phyloP scores from a whole-genome alignment of 1,139 yeast species.

The Yamadazyma triangularis region DNA sequence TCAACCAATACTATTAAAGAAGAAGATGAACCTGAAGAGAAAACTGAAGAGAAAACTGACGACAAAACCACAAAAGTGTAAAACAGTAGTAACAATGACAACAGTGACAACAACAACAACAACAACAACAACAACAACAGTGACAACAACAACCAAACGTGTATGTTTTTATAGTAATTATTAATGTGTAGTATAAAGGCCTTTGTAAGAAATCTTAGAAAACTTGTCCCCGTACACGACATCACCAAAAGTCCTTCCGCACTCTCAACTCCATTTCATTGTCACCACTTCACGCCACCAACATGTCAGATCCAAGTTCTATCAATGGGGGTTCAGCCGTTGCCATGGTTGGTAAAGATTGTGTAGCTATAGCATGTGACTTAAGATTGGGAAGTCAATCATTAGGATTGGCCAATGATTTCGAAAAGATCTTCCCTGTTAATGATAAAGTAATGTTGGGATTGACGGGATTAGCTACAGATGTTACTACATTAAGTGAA shows the following conservation, averaged over 20 bases:
- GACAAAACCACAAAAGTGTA: no score
- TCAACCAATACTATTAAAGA: conserved; percentile 38
- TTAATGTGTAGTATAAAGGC: no score
- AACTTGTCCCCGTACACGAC: no score
- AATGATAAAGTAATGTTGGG: conserved; percentile 83
- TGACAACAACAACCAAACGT: no score
- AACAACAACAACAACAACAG: no score
- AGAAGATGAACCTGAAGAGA: conserved; percentile 32
- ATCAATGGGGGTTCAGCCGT: conserved; percentile 79
- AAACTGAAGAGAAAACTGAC: no score
- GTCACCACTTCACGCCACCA: conserved; percentile 11
- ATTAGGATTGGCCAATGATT: conserved; percentile 84
- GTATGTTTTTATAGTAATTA: no score
- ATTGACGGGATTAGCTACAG: conserved; percentile 92
- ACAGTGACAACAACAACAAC: no score
- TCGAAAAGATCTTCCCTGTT: conserved; percentile 84
- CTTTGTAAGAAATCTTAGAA: no score
- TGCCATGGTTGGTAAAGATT: conserved; percentile 98
- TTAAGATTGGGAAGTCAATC: conserved; percentile 92
- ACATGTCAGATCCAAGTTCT: conserved; percentile 48
- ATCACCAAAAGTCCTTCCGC: no score
- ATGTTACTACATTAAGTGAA: conserved; percentile 82
- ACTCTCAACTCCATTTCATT: background rate
- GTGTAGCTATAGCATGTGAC: conserved; percentile 97
- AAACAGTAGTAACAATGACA: no score